Evolutionary conservation across 2,329 filamentous ascomycete species (phyloP).

Genomic region (Teratosphaeria pseudoeucalypti): DNA sequence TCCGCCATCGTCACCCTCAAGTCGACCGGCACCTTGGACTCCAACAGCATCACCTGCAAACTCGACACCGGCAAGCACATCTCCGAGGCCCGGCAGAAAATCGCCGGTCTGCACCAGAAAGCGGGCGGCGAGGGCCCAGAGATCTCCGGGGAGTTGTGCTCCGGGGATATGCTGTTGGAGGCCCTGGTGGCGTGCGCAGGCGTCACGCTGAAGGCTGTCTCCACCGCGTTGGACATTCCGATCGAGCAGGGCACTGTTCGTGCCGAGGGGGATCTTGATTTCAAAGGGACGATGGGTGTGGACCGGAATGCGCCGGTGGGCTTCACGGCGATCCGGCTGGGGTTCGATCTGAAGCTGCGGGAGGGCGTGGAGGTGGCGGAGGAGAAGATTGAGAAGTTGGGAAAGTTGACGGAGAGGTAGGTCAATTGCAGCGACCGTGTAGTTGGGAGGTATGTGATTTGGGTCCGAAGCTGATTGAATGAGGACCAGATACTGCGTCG

Average conservation of each 20-base stretch:
- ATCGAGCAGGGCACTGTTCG: slow-evolving; percentile 33
- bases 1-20: slow-evolving; percentile 38
- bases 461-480: neutral
- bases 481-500: slow-evolving; percentile 32
- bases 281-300: slow-evolving; percentile 40
- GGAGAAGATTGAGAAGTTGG: slow-evolving; percentile 35
- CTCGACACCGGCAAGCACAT: slow-evolving; percentile 33
- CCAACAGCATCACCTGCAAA: slow-evolving; percentile 38
- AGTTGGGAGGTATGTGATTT: too few relatives aligned
- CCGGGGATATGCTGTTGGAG: slow-evolving; percentile 41
- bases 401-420: slow-evolving; percentile 37
- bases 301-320: slow-evolving; percentile 37
- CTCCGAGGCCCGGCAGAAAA: slow-evolving; percentile 30
- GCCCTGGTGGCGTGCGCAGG: slow-evolving; percentile 41
- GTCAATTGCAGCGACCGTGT: neutral
- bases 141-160: slow-evolving; percentile 40
- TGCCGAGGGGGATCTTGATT: slow-evolving; percentile 40
- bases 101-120: slow-evolving; percentile 39
- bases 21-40: slow-evolving; percentile 35
- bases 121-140: slow-evolving; percentile 34
- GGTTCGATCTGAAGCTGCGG: slow-evolving; percentile 33
- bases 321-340: slow-evolving; percentile 36
- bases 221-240: slow-evolving; percentile 37
- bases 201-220: slow-evolving; percentile 42
- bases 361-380: slow-evolving; percentile 28